Evolutionary conservation across 495 filamentous ascomycete species (phyloP).

Genomic region (Choiromyces venosus): DNA sequence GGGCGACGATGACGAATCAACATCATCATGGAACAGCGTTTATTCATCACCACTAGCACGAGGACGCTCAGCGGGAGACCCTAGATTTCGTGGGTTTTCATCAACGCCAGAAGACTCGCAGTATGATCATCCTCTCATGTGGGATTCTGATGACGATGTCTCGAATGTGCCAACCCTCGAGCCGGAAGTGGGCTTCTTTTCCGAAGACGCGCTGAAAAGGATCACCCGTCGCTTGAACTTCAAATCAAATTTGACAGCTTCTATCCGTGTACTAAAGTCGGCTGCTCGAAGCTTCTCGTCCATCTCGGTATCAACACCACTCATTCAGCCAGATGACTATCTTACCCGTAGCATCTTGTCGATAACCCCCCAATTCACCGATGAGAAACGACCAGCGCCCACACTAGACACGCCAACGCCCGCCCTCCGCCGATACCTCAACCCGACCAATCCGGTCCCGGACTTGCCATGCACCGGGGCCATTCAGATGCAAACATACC

Average conservation of each 20-base stretch:
- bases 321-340: conserved; percentile 78
- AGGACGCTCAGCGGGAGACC: conserved; percentile 31
- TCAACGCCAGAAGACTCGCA: conserved; percentile 53
- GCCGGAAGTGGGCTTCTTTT: conserved; percentile 38
- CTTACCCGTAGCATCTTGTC: conserved; percentile 79
- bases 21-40: conserved; percentile 39
- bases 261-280: conserved; percentile 75
- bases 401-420: conserved; percentile 71
- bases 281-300: conserved; percentile 78
- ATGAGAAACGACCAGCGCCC: conserved; percentile 78
- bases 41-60: conserved; percentile 31
- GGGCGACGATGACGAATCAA: conserved; percentile 48
- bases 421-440: conserved; percentile 85
- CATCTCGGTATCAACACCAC: conserved; percentile 59
- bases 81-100: conserved; percentile 41
- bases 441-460: conserved; percentile 66
- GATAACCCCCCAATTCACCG: conserved; percentile 74
- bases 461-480: conserved; percentile 72
- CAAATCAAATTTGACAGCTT: conserved; percentile 93
- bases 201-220: conserved; percentile 30
- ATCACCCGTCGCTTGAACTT: conserved; percentile 52
- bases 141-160: conserved; percentile 37
- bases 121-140: conserved; percentile 55
- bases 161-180: conserved; percentile 37
- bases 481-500: conserved; percentile 84